These are phyloP conservation scores for Setaria italica DNA, from an alignment of 202 grass and related monocot species.

Conservation along the genomic window DNA sequence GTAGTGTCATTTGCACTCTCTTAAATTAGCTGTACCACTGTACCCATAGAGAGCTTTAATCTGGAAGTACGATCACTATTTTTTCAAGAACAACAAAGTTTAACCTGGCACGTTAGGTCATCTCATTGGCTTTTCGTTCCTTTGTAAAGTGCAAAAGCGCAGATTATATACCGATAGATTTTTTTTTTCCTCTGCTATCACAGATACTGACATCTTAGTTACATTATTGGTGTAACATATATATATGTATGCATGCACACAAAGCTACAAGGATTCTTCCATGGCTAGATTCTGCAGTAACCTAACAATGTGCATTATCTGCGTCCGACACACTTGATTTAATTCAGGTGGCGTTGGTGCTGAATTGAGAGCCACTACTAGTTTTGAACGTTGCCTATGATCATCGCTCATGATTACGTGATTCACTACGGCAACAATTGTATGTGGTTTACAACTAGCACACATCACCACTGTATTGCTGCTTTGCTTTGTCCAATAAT, in stretches of 20 bases:
- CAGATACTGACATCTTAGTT: background rate
- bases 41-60: background rate
- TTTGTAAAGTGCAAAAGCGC: background rate
- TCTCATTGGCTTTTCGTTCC: background rate
- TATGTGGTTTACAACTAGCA: conserved; percentile 5
- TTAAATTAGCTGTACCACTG: background rate
- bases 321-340: background rate
- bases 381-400: background rate
- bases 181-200: background rate
- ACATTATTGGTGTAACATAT: background rate
- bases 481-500: background rate
- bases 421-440: background rate
- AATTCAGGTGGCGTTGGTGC: too few species aligned
- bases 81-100: background rate
- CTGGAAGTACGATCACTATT: background rate
- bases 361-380: background rate
- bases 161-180: background rate
- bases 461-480: background rate
- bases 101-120: background rate
- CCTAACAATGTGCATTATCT: background rate
- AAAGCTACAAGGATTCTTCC: background rate
- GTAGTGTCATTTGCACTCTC: too few species aligned
- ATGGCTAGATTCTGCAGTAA: conserved; percentile 1
- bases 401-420: background rate
- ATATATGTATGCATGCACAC: background rate